Base-by-base conservation (phyloP, 495 filamentous ascomycete species). In the Corynascus novoguineensis region DNA sequence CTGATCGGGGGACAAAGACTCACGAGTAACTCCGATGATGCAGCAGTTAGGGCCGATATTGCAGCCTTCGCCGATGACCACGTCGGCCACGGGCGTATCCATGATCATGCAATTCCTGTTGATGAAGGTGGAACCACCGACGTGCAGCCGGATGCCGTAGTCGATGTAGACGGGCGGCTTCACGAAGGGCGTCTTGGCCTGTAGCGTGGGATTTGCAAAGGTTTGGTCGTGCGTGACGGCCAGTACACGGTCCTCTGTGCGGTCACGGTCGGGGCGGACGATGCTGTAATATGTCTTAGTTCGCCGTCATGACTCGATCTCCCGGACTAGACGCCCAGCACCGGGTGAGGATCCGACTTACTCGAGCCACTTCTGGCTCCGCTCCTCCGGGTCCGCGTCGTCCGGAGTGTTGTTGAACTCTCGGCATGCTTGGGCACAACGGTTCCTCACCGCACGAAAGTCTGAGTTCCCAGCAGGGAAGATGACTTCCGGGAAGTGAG, bases 41-140 rank as follows among this genome's bases (percentile, higher is more conserved):
- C 35, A 48, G 52, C 71, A 70, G 47, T 71, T 64, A 11, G 70
- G 63, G 1, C 71, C 71, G 35, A 74, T 67, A 35, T 64, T 68
- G 60, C 63, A 70, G 45, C 62, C 45, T 32, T 65, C 64, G 27
- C 70, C 68, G 42, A 74, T 71, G 14, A 58, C 54, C 8, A 74
- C 50, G 34, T 72, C 64, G 28, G 71, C 68, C 21, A 68, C 65
- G 7, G 71, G 71, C 14, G 71, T 71, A 58, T 74, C 70, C 52
- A 70, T 59, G 38, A 74, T 71, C 52, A 56, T 67, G 57, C 71
- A 74, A 35, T 61, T 55, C 17, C 68, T 60, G 51, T 70, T 71
- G 58, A 74, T 70, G 22, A 67, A 71, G 11, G 70, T 69, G 14
- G 66, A 71, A 0, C 60, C 59, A 49, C 63, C 64, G 50, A 74